Percentiles rank a stretch among this genome's conserved stretches.
phyloP scores from a whole-genome alignment of 169 alveolate species.

The Perkinsus marinus region DNA sequence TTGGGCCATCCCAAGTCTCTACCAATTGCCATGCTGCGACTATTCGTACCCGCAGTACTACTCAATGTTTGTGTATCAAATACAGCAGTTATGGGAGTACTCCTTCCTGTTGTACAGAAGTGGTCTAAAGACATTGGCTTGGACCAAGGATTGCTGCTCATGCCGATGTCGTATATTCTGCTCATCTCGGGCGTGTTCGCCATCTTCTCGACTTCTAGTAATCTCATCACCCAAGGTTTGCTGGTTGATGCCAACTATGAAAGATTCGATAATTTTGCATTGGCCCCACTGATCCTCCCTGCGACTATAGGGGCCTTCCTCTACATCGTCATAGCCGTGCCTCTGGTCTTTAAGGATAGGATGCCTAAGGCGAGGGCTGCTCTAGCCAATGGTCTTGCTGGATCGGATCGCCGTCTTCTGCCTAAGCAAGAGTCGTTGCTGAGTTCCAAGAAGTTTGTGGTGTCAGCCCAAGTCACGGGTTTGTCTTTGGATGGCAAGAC shows the following conservation, averaged over 20 bases:
- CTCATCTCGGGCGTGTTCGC: constrained; percentile 4
- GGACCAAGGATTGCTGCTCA: background rate
- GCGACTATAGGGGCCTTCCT: background rate
- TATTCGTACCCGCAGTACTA: background rate
- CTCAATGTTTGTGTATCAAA: background rate
- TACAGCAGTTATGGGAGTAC: background rate
- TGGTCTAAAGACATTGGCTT: constrained; percentile 1
- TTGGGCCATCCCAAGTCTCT: background rate
- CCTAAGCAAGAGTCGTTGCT: background rate
- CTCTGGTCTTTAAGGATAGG: background rate
- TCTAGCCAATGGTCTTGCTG: background rate
- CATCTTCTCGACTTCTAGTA: background rate
- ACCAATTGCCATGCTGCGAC: background rate
- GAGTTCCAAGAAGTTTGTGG: background rate
- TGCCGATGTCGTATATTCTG: background rate
- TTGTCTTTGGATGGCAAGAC: background rate
- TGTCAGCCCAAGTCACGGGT: background rate
- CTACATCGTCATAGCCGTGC: background rate
- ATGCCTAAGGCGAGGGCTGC: background rate
- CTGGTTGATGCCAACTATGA: background rate
- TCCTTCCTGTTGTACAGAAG: constrained; percentile 5
- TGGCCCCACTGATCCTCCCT: background rate
- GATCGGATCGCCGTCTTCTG: background rate
- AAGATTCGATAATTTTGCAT: background rate
- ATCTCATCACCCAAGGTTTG: constrained; percentile 2